Percentiles rank a stretch among this genome's conserved stretches.
Evolutionary conservation across 768 basidiomycete species (phyloP).

Genomic region (Zangia roseola): DNA sequence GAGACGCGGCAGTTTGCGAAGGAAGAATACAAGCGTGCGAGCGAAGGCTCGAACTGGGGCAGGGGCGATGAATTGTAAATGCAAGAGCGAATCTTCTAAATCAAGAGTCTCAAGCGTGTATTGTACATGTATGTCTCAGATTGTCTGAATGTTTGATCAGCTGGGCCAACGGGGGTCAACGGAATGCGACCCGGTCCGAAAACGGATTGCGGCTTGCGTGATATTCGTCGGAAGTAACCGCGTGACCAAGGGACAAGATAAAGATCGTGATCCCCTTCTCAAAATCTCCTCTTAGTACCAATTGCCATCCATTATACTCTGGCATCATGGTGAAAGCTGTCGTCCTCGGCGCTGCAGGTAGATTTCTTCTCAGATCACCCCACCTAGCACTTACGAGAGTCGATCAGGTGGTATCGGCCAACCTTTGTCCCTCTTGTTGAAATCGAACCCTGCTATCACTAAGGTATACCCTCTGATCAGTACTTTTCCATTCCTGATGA

Average conservation of each 20-base stretch:
- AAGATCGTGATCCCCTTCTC: constrained; percentile 6
- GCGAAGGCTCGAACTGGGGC: constrained; percentile 23
- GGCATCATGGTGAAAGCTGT: constrained; percentile 63
- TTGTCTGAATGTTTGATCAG: neutral
- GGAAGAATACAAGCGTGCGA: constrained; percentile 18
- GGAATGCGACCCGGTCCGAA: constrained; percentile 3
- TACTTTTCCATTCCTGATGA: neutral
- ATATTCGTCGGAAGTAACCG: constrained; percentile 15
- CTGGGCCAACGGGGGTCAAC: neutral
- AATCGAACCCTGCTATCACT: constrained; percentile 78
- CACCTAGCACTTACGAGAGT: neutral
- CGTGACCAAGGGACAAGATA: constrained; percentile 15
- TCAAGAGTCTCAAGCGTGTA: too few relatives aligned
- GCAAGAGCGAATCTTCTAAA: neutral
- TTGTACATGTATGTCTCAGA: too few relatives aligned
- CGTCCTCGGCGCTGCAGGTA: constrained; percentile 95
- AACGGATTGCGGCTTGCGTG: neutral
- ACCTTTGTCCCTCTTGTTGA: constrained; percentile 90
- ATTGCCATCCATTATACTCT: neutral
- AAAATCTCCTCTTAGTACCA: neutral
- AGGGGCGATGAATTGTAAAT: constrained; percentile 29
- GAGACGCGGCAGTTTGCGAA: constrained; percentile 23
- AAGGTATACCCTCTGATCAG: constrained; percentile 45
- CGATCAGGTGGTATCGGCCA: constrained; percentile 90
- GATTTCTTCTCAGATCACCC: constrained; percentile 5